These are phyloP conservation scores for Vicia sativa DNA, from an alignment of 306 rosid genomes.

Conservation along the genomic window DNA sequence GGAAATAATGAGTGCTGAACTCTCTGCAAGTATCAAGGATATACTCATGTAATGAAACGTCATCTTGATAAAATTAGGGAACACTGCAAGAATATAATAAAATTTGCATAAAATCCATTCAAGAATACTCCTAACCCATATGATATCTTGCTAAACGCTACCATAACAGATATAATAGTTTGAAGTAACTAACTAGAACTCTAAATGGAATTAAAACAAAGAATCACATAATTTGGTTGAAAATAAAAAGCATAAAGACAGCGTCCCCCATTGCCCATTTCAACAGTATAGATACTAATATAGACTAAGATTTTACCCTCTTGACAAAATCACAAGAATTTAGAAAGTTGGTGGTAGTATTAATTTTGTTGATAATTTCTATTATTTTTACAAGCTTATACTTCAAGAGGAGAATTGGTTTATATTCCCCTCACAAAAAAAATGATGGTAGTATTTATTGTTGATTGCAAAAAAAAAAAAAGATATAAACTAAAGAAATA, in stretches of 20 bases:
- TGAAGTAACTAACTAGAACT: slow-evolving; percentile 17
- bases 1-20: background rate
- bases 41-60: background rate
- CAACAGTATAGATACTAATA: background rate
- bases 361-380: too few species aligned
- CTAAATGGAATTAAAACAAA: slow-evolving; percentile 18
- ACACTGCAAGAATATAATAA: background rate
- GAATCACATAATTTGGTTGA: slow-evolving; percentile 10
- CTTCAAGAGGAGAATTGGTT: too few species aligned
- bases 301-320: background rate
- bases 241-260: background rate
- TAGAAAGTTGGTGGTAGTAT: too few species aligned
- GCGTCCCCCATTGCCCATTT: slow-evolving; percentile 1
- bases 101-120: background rate
- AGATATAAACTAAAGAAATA: too few species aligned
- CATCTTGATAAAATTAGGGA: background rate
- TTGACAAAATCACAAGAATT: too few species aligned
- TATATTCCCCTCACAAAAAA: too few species aligned
- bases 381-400: too few species aligned
- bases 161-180: slow-evolving; percentile 14
- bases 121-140: slow-evolving; percentile 2
- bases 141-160: slow-evolving; percentile 12
- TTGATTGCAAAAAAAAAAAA: too few species aligned
- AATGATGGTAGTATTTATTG: too few species aligned
- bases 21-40: background rate